phyloP scores from a whole-genome alignment of 2,329 filamentous ascomycete genomes.

The Pseudofabraea citricarpa region DNA sequence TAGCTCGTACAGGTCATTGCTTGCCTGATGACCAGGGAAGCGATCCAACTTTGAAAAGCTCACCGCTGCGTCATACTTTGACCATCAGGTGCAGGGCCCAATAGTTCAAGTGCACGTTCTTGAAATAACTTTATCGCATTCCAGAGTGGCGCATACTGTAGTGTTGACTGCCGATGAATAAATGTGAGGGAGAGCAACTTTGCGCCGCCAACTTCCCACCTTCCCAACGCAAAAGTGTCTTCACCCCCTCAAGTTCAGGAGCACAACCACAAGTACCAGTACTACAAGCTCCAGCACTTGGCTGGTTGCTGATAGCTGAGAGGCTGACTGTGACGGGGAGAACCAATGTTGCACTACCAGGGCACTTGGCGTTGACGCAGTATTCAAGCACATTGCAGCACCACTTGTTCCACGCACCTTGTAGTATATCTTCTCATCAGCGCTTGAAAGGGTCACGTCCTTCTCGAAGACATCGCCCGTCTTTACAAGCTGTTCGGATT shows the following conservation, averaged over 20 bases:
- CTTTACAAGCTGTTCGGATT: constrained; percentile 79
- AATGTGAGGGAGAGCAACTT: neutral
- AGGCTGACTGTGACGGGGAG: no score
- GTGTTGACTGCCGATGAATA: neutral
- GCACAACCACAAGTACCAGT: no score
- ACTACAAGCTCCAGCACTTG: no score
- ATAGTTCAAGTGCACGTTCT: neutral
- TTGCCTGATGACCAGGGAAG: constrained; percentile 6
- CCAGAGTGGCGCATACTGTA: neutral
- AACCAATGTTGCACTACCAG: no score
- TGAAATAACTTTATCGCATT: neutral
- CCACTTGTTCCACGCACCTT: constrained; percentile 87
- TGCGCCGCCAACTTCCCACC: no score
- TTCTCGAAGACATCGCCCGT: constrained; percentile 72
- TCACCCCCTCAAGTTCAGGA: no score
- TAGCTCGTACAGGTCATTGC: constrained; percentile 13
- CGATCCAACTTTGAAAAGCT: constrained; percentile 1
- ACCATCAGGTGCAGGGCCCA: neutral
- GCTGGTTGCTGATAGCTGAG: no score
- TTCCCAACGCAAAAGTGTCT: no score
- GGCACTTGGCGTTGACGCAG: no score
- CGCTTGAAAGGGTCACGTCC: constrained; percentile 65
- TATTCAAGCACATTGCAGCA: no score
- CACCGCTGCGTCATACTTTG: constrained; percentile 3
- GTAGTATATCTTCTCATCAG: constrained; percentile 76